Evolutionary conservation across 352 stramenopile genomes (phyloP).

Genomic region (Saprolegnia parasitica): DNA sequence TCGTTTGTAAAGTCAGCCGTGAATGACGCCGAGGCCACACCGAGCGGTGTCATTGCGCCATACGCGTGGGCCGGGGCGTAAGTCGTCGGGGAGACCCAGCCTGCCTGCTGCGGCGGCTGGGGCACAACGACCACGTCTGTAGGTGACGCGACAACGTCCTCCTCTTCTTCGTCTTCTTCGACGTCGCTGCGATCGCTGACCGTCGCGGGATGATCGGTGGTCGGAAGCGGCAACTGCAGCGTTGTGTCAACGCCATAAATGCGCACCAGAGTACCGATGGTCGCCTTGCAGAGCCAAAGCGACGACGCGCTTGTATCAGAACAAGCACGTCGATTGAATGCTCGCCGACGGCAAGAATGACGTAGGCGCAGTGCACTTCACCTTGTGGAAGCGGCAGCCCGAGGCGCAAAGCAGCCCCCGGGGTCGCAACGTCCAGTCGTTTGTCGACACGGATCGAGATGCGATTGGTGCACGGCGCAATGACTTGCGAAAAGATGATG

Average conservation of each 20-base stretch:
- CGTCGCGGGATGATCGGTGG: not conserved
- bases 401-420: not conserved
- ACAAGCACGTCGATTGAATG: not conserved
- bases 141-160: not conserved
- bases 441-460: not conserved
- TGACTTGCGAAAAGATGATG: not conserved
- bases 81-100: too few species aligned
- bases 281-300: not conserved
- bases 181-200: too few species aligned
- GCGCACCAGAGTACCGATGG: not conserved
- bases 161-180: too few species aligned
- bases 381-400: not conserved
- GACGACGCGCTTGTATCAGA: not conserved
- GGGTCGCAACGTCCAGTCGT: not conserved
- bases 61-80: too few species aligned
- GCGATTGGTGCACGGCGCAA: conserved; percentile 1
- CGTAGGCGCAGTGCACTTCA: not conserved
- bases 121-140: too few species aligned
- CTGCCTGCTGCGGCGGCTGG: too few species aligned
- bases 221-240: not conserved
- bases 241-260: not conserved
- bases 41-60: too few species aligned
- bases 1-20: not conserved
- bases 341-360: not conserved
- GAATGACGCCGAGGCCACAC: not conserved